Conservation (phyloP, 75 land plant species). For the Selaginella tamariscina region DNA sequence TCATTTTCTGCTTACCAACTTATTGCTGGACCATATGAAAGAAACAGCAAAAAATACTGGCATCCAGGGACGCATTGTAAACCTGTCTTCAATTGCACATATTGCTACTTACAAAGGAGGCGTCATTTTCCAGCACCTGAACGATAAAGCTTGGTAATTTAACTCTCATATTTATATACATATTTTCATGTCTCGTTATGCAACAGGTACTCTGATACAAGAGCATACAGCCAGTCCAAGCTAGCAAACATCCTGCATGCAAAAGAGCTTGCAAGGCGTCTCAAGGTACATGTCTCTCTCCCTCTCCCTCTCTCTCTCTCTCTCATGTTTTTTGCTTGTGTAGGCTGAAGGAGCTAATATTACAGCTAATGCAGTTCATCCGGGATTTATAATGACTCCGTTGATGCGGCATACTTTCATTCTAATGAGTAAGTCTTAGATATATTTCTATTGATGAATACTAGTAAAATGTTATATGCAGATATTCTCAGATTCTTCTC, state of each 20-base stretch:
- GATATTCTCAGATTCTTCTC: neutral
- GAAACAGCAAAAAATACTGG: constrained; percentile 39
- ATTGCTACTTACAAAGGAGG: constrained; percentile 18
- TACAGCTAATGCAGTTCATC: constrained; percentile 65
- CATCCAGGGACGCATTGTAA: constrained; percentile 41
- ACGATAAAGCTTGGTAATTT: constrained; percentile 14
- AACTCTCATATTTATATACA: neutral
- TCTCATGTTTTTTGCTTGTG: neutral
- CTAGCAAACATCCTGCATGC: constrained; percentile 71
- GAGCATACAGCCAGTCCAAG: constrained; percentile 74
- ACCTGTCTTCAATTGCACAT: constrained; percentile 36
- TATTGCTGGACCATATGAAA: constrained; percentile 38
- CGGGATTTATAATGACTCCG: constrained; percentile 67
- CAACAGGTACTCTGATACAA: constrained; percentile 6
- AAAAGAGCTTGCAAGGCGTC: constrained; percentile 46
- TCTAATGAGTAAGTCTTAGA: neutral
- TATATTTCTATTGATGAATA: neutral
- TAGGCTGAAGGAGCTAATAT: constrained; percentile 55
- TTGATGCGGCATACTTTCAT: neutral
- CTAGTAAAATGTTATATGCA: neutral
- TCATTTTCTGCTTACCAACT: constrained; percentile 43
- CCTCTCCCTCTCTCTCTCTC: neutral
- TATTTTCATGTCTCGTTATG: neutral
- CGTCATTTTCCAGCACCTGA: constrained; percentile 27
- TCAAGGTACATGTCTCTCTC: constrained; percentile 34